These are phyloP conservation scores for Auriculariales sp. DNA, from an alignment of 768 basidiomycete genomes.

Conservation along the genomic window DNA sequence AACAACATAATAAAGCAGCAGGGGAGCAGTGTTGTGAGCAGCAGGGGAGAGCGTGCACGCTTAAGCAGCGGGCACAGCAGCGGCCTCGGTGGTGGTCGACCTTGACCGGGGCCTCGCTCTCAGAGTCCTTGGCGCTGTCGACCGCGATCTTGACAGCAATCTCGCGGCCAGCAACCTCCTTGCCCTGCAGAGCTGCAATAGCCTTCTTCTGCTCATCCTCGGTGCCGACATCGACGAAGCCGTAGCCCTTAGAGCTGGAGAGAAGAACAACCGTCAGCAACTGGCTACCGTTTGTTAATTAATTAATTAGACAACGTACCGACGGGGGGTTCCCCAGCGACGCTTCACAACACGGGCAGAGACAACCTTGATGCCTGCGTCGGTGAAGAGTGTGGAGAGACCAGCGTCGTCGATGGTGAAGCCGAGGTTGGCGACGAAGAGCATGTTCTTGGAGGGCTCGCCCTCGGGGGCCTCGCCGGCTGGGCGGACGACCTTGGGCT, in stretches of 20 bases:
- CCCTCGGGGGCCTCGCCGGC: slow-evolving; percentile 74
- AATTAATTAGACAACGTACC: too few species aligned
- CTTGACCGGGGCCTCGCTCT: slow-evolving; percentile 23
- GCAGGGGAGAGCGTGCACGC: background rate
- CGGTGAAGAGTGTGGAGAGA: slow-evolving; percentile 70
- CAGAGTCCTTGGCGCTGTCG: slow-evolving; percentile 51
- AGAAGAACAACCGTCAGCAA: too few species aligned
- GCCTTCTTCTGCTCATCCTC: slow-evolving; percentile 88
- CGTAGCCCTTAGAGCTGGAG: slow-evolving; percentile 93
- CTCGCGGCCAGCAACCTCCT: slow-evolving; percentile 70
- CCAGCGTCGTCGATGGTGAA: slow-evolving; percentile 83
- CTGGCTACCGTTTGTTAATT: too few species aligned
- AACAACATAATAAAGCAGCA: background rate
- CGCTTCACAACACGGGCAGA: slow-evolving; percentile 84
- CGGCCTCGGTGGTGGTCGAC: slow-evolving; percentile 11
- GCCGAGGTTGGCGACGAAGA: slow-evolving; percentile 96
- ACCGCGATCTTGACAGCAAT: slow-evolving; percentile 95
- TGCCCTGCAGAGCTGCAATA: slow-evolving; percentile 72
- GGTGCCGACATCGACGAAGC: slow-evolving; percentile 88
- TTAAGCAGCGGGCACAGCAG: slow-evolving; percentile 8
- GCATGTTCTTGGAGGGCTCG: slow-evolving; percentile 75
- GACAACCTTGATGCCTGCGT: slow-evolving; percentile 66
- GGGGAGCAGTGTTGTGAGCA: background rate
- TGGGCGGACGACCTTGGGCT: slow-evolving; percentile 47
- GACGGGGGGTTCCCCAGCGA: slow-evolving; percentile 69